Percentiles rank a stretch among this genome's conserved stretches.
phyloP scores from a whole-genome alignment of 2,329 filamentous ascomycete species.

The Berkeleyomyces rouxiae region DNA sequence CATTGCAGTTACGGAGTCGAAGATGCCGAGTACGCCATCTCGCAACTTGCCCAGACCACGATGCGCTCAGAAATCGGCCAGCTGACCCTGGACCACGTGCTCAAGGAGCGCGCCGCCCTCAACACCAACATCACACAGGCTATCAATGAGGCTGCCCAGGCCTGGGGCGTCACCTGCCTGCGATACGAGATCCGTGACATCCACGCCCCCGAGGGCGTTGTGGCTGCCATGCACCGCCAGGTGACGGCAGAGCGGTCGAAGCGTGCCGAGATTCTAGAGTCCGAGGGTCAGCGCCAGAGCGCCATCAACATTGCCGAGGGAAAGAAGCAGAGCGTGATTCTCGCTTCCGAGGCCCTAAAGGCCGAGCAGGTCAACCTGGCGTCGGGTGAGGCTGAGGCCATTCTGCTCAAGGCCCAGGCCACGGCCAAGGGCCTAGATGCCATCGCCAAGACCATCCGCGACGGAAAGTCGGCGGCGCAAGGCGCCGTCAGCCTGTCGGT shows the following conservation, averaged over 20 bases:
- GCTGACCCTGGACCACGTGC: conserved; percentile 85
- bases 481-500: conserved; percentile 73
- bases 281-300: conserved; percentile 88
- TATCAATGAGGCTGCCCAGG: conserved; percentile 93
- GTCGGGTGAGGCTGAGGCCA: conserved; percentile 84
- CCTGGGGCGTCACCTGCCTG: conserved; percentile 91
- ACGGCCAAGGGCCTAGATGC: conserved; percentile 80
- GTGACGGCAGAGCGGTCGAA: conserved; percentile 95
- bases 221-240: conserved; percentile 95
- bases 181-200: conserved; percentile 98
- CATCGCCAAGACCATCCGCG: conserved; percentile 58
- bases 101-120: conserved; percentile 89
- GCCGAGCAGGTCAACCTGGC: conserved; percentile 89
- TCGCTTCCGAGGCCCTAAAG: conserved; percentile 81
- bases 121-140: conserved; percentile 98
- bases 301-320: conserved; percentile 99
- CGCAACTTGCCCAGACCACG: conserved; percentile 91
- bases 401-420: conserved; percentile 66
- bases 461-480: conserved; percentile 60
- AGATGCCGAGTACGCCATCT: conserved; percentile 96
- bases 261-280: conserved; percentile 92
- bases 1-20: conserved; percentile 83
- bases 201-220: conserved; percentile 82
- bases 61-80: conserved; percentile 99
- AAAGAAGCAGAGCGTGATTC: conserved; percentile 88